Evolutionary conservation across 371 early-diverging fungal genomes (phyloP).

Genomic region (Mucor irregularis): DNA sequence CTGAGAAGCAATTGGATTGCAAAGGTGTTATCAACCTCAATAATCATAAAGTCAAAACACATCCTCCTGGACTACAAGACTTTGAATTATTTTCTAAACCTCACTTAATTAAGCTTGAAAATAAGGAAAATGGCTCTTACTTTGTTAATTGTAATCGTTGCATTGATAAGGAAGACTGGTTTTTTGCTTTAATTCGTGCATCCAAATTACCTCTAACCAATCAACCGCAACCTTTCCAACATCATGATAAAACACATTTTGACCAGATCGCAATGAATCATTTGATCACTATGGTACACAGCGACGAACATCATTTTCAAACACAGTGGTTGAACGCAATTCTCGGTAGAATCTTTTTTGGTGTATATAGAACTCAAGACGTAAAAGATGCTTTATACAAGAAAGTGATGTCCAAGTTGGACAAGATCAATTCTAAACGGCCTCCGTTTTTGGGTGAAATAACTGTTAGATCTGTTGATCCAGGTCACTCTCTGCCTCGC

Average conservation of each 20-base stretch:
- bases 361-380: slow-evolving; percentile 66
- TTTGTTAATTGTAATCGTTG: slow-evolving; percentile 60
- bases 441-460: slow-evolving; percentile 84
- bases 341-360: slow-evolving; percentile 78
- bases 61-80: slow-evolving; percentile 61
- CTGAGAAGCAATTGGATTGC: slow-evolving; percentile 80
- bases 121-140: slow-evolving; percentile 21
- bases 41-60: slow-evolving; percentile 65
- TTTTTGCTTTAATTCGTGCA: slow-evolving; percentile 57
- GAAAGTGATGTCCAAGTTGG: slow-evolving; percentile 67
- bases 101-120: slow-evolving; percentile 50
- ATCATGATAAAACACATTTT: slow-evolving; percentile 48
- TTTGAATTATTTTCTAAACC: slow-evolving; percentile 61
- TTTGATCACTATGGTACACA: slow-evolving; percentile 57
- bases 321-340: slow-evolving; percentile 91
- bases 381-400: slow-evolving; percentile 61
- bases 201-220: slow-evolving; percentile 17
- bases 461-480: slow-evolving; percentile 73
- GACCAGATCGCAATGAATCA: slow-evolving; percentile 58
- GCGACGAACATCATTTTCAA: slow-evolving; percentile 63
- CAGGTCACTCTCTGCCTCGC: slow-evolving; percentile 80
- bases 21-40: slow-evolving; percentile 71
- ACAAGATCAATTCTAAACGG: slow-evolving; percentile 65
- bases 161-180: slow-evolving; percentile 93
- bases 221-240: neutral